phyloP scores from a whole-genome alignment of 805 yeast species.

The Pachysolen tannophilus region DNA sequence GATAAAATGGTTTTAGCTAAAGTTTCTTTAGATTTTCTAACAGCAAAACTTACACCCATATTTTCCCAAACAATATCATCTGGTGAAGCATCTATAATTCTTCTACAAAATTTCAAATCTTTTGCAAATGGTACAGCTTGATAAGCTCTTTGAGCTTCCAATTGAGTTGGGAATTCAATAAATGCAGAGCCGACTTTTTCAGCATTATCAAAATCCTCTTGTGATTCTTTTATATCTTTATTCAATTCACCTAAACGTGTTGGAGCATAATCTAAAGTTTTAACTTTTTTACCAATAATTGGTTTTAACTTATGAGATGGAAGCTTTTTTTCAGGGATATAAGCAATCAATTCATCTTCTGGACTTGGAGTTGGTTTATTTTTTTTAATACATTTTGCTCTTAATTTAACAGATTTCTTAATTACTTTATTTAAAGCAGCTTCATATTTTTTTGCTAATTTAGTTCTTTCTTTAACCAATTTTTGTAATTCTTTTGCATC shows the following conservation, averaged over 20 bases:
- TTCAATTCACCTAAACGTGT: constrained; percentile 64
- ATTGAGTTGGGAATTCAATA: constrained; percentile 73
- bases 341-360: constrained; percentile 47
- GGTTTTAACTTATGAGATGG: constrained; percentile 75
- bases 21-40: constrained; percentile 47
- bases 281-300: constrained; percentile 75
- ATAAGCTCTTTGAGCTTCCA: constrained; percentile 82
- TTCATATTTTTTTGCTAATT: constrained; percentile 55
- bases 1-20: constrained; percentile 60
- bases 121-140: constrained; percentile 64
- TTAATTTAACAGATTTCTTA: constrained; percentile 49
- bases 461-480: constrained; percentile 53
- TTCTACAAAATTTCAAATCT: constrained; percentile 35
- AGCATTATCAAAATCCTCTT: constrained; percentile 41
- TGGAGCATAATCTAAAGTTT: constrained; percentile 68
- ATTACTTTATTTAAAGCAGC: constrained; percentile 54
- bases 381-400: constrained; percentile 51
- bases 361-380: constrained; percentile 47
- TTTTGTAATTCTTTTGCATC: constrained; percentile 50
- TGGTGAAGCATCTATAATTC: constrained; percentile 62
- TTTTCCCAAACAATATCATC: constrained; percentile 83
- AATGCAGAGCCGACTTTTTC: constrained; percentile 63
- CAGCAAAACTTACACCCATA: constrained; percentile 46
- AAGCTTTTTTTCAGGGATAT: constrained; percentile 65
- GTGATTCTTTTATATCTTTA: constrained; percentile 51